Evolutionary conservation across 352 stramenopile species (phyloP).

Genomic region (Globisporangium acanthophoron): DNA sequence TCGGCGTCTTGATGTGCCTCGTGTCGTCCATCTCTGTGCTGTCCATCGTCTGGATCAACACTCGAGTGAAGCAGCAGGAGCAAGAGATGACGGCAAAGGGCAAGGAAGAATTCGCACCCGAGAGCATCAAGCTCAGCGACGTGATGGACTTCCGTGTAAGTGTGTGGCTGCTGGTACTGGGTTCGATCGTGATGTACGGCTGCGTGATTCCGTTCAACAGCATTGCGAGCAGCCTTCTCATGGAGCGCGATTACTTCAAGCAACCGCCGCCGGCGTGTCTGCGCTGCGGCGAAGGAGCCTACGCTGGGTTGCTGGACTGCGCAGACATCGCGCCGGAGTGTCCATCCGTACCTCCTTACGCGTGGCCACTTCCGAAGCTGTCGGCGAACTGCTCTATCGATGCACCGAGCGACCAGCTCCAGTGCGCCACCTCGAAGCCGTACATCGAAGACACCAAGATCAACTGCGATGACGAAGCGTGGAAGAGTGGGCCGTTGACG

Average conservation of each 20-base stretch:
- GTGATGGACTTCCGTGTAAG: slow-evolving; percentile 71
- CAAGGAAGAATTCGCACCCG: neutral
- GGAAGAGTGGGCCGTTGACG: slow-evolving; percentile 59
- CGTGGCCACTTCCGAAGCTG: slow-evolving; percentile 63
- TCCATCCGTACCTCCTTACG: slow-evolving; percentile 60
- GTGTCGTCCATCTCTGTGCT: slow-evolving; percentile 64
- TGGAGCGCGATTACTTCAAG: slow-evolving; percentile 89
- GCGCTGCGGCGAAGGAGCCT: slow-evolving; percentile 55
- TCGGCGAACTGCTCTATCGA: slow-evolving; percentile 72
- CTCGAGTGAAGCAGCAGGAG: slow-evolving; percentile 29
- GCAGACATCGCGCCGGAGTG: slow-evolving; percentile 38
- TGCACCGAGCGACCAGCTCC: slow-evolving; percentile 42
- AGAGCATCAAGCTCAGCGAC: slow-evolving; percentile 65
- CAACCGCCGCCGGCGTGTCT: slow-evolving; percentile 38
- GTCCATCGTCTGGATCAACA: slow-evolving; percentile 81
- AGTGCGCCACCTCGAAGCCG: slow-evolving; percentile 46
- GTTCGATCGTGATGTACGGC: slow-evolving; percentile 90
- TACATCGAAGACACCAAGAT: slow-evolving; percentile 67
- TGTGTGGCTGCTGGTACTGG: slow-evolving; percentile 88
- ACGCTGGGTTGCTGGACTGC: slow-evolving; percentile 47
- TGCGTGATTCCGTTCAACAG: slow-evolving; percentile 94
- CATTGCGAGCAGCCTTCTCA: slow-evolving; percentile 88
- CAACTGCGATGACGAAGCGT: slow-evolving; percentile 76
- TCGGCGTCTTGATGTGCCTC: slow-evolving; percentile 81
- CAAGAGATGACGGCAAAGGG: slow-evolving; percentile 7